These are phyloP conservation scores for Phytophthora cactorum DNA, from an alignment of 352 stramenopile genomes.

Conservation along the genomic window DNA sequence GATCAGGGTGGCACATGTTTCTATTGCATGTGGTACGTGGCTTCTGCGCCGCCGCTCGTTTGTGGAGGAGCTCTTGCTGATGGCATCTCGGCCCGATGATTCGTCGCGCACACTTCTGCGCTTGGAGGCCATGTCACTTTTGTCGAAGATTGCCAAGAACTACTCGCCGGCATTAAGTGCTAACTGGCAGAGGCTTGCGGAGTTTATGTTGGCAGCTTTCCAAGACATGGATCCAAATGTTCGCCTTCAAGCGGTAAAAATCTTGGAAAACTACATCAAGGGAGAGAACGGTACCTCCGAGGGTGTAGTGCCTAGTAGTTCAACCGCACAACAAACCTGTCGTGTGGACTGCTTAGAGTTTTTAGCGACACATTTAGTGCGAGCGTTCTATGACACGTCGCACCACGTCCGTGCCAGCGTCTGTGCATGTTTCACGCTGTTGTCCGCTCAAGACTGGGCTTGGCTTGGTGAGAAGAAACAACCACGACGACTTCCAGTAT, in stretches of 20 bases:
- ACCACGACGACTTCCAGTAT: slow-evolving; percentile 36
- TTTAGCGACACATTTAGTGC: slow-evolving; percentile 79
- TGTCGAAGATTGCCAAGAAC: slow-evolving; percentile 88
- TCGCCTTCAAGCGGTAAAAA: slow-evolving; percentile 87
- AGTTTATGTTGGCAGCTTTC: slow-evolving; percentile 85
- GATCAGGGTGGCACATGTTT: slow-evolving; percentile 64
- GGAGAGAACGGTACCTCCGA: slow-evolving; percentile 44
- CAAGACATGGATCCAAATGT: slow-evolving; percentile 88
- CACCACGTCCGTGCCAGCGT: slow-evolving; percentile 88
- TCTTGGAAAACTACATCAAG: slow-evolving; percentile 90
- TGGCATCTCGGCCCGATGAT: slow-evolving; percentile 70
- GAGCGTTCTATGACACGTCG: slow-evolving; percentile 85
- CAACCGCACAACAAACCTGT: slow-evolving; percentile 7
- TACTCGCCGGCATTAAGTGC: slow-evolving; percentile 75
- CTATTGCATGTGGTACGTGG: slow-evolving; percentile 67
- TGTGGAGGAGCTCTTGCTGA: slow-evolving; percentile 75
- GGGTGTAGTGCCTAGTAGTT: not conserved
- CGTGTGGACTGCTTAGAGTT: slow-evolving; percentile 75
- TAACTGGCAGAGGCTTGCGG: slow-evolving; percentile 68
- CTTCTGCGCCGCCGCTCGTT: slow-evolving; percentile 69
- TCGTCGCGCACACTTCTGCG: slow-evolving; percentile 57
- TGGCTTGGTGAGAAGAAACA: slow-evolving; percentile 57
- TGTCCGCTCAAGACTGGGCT: slow-evolving; percentile 72
- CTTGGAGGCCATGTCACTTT: slow-evolving; percentile 82
- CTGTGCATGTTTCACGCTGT: slow-evolving; percentile 86